Percentiles rank a stretch among this genome's conserved stretches.
Conservation (phyloP, 352 stramenopile species). For the Globisporangium solare region DNA sequence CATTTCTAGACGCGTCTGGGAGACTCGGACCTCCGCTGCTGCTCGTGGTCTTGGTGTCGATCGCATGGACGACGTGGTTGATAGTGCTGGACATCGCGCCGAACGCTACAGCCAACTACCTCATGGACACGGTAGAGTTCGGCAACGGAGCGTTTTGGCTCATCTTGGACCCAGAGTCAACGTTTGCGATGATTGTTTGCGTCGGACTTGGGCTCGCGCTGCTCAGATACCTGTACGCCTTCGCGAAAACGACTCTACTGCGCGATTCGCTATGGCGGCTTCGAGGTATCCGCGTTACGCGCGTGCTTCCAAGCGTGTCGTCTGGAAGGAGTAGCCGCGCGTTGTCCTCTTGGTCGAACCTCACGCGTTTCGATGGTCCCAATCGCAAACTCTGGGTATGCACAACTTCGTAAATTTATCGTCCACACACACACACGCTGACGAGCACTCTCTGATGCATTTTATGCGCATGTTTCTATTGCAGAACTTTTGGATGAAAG, state of each 20-base stretch:
- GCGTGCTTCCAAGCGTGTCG: neutral
- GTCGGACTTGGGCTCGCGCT: slow-evolving; percentile 12
- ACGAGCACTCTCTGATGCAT: too few species aligned
- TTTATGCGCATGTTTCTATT: too few species aligned
- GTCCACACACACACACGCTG: too few species aligned
- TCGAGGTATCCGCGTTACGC: neutral
- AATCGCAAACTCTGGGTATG: slow-evolving; percentile 30
- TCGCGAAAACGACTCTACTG: slow-evolving; percentile 20
- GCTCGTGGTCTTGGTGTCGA: too few species aligned
- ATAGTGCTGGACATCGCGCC: too few species aligned
- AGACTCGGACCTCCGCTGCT: too few species aligned
- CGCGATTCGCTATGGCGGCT: neutral
- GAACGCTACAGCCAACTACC: too few species aligned
- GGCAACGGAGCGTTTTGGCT: slow-evolving; percentile 51
- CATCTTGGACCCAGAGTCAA: slow-evolving; percentile 15
- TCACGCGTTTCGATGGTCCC: slow-evolving; percentile 20
- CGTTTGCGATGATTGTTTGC: slow-evolving; percentile 11
- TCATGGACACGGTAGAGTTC: slow-evolving; percentile 31
- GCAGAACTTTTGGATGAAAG: too few species aligned
- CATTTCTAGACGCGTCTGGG: too few species aligned
- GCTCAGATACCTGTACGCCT: slow-evolving; percentile 16
- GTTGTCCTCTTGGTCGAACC: neutral
- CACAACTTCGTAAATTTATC: too few species aligned
- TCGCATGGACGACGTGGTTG: too few species aligned
- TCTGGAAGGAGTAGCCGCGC: too few species aligned